These are phyloP conservation scores for Wickerhamomyces bisporus DNA, from an alignment of 805 yeast genomes.

Conservation along the genomic window DNA sequence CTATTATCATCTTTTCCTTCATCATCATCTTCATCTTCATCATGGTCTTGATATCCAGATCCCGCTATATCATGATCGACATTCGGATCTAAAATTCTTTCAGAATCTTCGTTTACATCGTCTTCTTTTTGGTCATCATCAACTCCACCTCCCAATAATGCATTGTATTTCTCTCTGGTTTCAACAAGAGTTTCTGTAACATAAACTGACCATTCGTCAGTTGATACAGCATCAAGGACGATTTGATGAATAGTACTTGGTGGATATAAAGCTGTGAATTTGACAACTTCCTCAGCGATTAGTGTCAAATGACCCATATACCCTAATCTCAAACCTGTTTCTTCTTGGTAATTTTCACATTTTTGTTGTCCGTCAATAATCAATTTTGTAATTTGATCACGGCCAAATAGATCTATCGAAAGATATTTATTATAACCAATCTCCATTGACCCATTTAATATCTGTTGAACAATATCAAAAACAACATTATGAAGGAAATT, in stretches of 20 bases:
- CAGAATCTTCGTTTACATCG: conserved; percentile 29
- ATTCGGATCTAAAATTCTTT: conserved; percentile 26
- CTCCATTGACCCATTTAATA: conserved; percentile 82
- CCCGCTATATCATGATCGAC: conserved; percentile 30
- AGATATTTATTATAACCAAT: conserved; percentile 79
- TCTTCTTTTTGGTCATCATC: conserved; percentile 28
- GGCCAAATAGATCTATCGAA: conserved; percentile 65
- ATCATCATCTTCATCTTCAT: conserved; percentile 12
- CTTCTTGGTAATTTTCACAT: conserved; percentile 56
- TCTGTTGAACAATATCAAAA: conserved; percentile 92
- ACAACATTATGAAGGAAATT: conserved; percentile 96
- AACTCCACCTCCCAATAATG: conserved; percentile 76
- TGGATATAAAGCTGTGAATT: conserved; percentile 45
- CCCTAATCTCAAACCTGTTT: conserved; percentile 67
- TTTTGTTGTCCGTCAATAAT: conserved; percentile 58
- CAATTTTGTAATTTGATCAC: conserved; percentile 51
- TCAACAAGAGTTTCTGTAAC: conserved; percentile 79
- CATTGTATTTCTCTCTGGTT: conserved; percentile 90
- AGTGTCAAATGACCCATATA: conserved; percentile 96
- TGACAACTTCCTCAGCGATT: conserved; percentile 93
- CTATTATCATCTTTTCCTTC: conserved; percentile 17
- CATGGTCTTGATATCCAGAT: conserved; percentile 24
- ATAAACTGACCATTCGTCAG: conserved; percentile 70
- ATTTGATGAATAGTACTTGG: conserved; percentile 27
- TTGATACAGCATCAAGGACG: conserved; percentile 31